phyloP scores from a whole-genome alignment of 2,329 filamentous ascomycete genomes.

The Trichoderma sp. region DNA sequence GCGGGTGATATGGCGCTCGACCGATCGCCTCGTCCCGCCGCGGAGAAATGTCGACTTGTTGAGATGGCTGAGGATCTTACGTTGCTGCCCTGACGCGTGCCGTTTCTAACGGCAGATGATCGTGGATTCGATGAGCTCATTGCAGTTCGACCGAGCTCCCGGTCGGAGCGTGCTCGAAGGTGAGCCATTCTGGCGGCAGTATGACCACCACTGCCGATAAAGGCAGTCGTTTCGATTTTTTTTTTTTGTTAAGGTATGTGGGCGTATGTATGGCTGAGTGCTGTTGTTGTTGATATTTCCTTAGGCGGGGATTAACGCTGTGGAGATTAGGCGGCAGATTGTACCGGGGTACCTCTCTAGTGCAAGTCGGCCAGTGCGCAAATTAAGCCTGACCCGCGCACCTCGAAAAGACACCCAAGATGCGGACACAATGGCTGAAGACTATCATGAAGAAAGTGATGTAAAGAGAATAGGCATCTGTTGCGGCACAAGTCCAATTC shows the following conservation, averaged over 20 bases:
- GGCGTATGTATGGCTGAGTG: background rate
- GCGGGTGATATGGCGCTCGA: conserved; percentile 67
- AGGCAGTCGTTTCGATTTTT: background rate
- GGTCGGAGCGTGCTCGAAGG: conserved; percentile 45
- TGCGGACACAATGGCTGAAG: background rate
- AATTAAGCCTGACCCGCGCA: background rate
- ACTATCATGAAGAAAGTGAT: background rate
- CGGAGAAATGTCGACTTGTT: conserved; percentile 35
- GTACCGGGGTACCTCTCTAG: conserved; percentile 8
- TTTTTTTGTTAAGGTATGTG: conserved; percentile 16
- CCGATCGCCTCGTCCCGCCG: conserved; percentile 36
- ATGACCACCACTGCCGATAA: conserved; percentile 7
- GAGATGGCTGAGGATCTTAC: conserved; percentile 32
- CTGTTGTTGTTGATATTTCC: conserved; percentile 26
- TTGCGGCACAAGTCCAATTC: conserved; percentile 1
- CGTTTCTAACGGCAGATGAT: conserved; percentile 29
- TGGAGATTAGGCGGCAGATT: conserved; percentile 12
- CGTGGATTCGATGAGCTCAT: conserved; percentile 42
- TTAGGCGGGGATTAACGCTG: conserved; percentile 17
- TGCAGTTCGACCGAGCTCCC: conserved; percentile 43
- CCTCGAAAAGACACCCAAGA: background rate
- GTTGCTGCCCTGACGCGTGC: conserved; percentile 33
- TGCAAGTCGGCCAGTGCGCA: conserved; percentile 5
- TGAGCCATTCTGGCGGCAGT: conserved; percentile 37
- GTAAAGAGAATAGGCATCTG: background rate